These are phyloP conservation scores for Tremella yokohamensis DNA, from an alignment of 768 basidiomycete genomes.

Conservation along the genomic window DNA sequence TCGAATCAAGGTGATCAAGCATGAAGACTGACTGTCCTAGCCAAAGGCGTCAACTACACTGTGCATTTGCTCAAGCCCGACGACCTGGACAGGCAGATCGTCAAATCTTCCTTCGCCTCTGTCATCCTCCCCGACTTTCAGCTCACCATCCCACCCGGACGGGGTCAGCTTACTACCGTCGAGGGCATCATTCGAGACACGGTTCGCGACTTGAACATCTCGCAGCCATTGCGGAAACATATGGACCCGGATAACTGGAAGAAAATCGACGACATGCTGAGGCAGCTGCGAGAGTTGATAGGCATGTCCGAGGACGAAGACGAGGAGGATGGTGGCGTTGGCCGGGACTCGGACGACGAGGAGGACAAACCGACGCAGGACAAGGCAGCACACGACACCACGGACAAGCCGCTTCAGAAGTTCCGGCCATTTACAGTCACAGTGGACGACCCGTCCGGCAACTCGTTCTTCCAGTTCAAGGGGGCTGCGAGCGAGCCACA, in stretches of 20 bases:
- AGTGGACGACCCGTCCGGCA: constrained; percentile 89
- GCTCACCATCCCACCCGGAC: constrained; percentile 77
- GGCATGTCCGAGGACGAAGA: constrained; percentile 41
- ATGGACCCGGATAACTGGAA: constrained; percentile 68
- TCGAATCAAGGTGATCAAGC: not conserved
- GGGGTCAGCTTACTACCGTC: constrained; percentile 93
- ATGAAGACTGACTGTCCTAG: constrained; percentile 52
- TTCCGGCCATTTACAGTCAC: constrained; percentile 74
- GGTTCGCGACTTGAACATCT: constrained; percentile 68
- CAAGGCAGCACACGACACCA: constrained; percentile 44
- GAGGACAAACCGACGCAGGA: constrained; percentile 52
- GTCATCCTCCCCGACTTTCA: constrained; percentile 81
- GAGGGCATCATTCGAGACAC: constrained; percentile 87
- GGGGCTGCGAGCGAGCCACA: constrained; percentile 85
- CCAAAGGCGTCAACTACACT: constrained; percentile 78
- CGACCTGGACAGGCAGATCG: constrained; percentile 88
- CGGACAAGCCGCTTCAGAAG: too few relatives aligned
- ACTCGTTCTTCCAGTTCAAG: constrained; percentile 90
- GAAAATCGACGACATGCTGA: constrained; percentile 74
- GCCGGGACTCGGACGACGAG: constrained; percentile 57
- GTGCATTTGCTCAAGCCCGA: constrained; percentile 66
- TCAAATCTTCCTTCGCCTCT: constrained; percentile 79
- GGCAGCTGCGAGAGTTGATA: constrained; percentile 51
- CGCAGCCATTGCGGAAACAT: constrained; percentile 73
- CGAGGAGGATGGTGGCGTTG: constrained; percentile 58